A percentile compares a stretch with the other conserved stretches of the same genome.
phyloP scores from a whole-genome alignment of 768 basidiomycete genomes.

The Leccinellum rugosiceps region DNA sequence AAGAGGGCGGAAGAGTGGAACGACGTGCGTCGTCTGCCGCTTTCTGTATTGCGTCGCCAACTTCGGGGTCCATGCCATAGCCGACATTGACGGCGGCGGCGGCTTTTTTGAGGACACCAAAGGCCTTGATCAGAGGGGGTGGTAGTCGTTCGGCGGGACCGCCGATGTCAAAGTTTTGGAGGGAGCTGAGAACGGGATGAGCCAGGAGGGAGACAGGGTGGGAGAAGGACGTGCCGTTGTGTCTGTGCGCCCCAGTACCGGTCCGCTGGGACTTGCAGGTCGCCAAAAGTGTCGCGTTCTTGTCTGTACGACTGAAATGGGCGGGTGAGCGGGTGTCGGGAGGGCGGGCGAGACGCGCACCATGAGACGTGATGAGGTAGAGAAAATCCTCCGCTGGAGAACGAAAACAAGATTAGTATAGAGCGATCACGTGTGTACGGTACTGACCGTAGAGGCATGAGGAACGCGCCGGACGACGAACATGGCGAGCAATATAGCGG shows the following conservation, averaged over 20 bases:
- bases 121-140: slow-evolving; percentile 94
- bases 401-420: background rate
- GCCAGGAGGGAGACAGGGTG: background rate
- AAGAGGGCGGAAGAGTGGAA: background rate
- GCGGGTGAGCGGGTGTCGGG: background rate
- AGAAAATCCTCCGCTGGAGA: slow-evolving; percentile 17
- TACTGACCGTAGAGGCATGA: slow-evolving; percentile 3
- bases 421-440: slow-evolving; percentile 22
- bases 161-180: slow-evolving; percentile 99
- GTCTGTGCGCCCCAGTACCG: slow-evolving; percentile 99
- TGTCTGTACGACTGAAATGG: slow-evolving; percentile 58
- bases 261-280: slow-evolving; percentile 82
- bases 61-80: slow-evolving; percentile 87
- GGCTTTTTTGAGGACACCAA: slow-evolving; percentile 96
- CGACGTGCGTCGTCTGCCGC: slow-evolving; percentile 87
- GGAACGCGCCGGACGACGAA: slow-evolving; percentile 10
- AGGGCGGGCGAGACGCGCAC: slow-evolving; percentile 19
- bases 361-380: slow-evolving; percentile 35
- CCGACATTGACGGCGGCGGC: slow-evolving; percentile 85
- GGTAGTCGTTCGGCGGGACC: slow-evolving; percentile 92
- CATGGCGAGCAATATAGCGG: slow-evolving; percentile 11
- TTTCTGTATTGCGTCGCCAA: slow-evolving; percentile 84
- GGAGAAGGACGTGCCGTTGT: slow-evolving; percentile 58
- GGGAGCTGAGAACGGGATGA: slow-evolving; percentile 50
- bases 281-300: slow-evolving; percentile 95